Evolutionary conservation across 192 early-diverging fungal species (phyloP).

Genomic region (Gryganskiella cystojenkinii): DNA sequence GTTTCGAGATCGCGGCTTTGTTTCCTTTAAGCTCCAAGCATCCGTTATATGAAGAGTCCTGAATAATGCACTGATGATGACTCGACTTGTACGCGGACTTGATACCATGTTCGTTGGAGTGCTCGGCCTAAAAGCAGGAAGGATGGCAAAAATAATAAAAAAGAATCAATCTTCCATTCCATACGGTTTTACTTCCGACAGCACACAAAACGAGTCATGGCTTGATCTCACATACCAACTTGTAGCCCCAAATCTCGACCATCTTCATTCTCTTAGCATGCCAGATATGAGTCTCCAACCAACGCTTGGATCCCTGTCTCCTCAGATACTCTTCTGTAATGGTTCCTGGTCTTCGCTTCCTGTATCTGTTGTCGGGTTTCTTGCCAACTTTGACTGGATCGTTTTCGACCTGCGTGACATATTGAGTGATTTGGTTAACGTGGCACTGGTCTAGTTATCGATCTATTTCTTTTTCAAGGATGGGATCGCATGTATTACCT

Average conservation of each 20-base stretch:
- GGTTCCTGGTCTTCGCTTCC: constrained; percentile 54
- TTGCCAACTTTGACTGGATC: constrained; percentile 56
- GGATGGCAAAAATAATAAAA: too few species aligned
- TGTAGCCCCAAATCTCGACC: constrained; percentile 84
- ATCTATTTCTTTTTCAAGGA: too few species aligned
- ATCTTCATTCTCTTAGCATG: constrained; percentile 99
- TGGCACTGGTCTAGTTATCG: constrained; percentile 1
- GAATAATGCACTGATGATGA: constrained; percentile 77
- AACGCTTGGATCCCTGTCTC: constrained; percentile 71
- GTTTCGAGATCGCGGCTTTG: constrained; percentile 51
- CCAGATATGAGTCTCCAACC: constrained; percentile 99
- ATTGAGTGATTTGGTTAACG: too few species aligned
- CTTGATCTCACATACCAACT: too few species aligned
- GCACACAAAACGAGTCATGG: too few species aligned
- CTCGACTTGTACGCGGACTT: constrained; percentile 80
- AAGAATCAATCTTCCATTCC: too few species aligned
- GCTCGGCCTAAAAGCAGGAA: constrained; percentile 64
- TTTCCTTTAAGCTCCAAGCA: constrained; percentile 79
- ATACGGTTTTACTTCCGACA: too few species aligned
- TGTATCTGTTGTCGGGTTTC: constrained; percentile 54
- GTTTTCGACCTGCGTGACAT: constrained; percentile 41
- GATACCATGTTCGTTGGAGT: constrained; percentile 88
- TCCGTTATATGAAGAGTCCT: constrained; percentile 87
- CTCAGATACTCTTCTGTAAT: constrained; percentile 60
- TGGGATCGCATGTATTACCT: too few species aligned